Conservation (phyloP, 441 rosid genomes). For the Euphorbia schlechtendalii region DNA sequence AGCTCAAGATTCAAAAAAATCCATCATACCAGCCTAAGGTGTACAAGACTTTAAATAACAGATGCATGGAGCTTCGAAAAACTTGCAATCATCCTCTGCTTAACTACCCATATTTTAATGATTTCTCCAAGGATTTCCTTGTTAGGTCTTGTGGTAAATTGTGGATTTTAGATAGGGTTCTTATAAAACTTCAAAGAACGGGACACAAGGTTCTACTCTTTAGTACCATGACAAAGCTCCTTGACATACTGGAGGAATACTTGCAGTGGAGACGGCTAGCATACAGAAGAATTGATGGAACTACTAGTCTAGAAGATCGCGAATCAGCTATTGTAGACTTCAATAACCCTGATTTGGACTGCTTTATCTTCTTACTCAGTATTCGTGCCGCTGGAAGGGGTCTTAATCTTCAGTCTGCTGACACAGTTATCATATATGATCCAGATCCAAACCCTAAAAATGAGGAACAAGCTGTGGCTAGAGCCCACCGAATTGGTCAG, state of each 20-base stretch:
- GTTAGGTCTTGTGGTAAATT: constrained; percentile 94
- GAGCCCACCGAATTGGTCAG: constrained; percentile 99
- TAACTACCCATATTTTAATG: constrained; percentile 84
- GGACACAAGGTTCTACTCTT: constrained; percentile 97
- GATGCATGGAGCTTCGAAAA: constrained; percentile 99
- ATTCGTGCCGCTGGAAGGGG: constrained; percentile 99
- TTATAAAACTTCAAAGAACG: constrained; percentile 85
- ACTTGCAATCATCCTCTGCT: constrained; percentile 98
- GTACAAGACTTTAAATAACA: constrained; percentile 73
- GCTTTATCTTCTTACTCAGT: constrained; percentile 94
- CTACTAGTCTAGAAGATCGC: constrained; percentile 98
- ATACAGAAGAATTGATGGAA: constrained; percentile 97
- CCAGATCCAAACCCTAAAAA: constrained; percentile 99
- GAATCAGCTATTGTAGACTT: constrained; percentile 99
- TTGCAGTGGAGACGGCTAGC: constrained; percentile 91
- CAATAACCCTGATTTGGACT: constrained; percentile 77
- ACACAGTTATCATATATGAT: constrained; percentile 96
- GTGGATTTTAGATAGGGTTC: constrained; percentile 95
- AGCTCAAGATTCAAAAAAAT: constrained; percentile 64
- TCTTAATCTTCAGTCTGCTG: constrained; percentile 99
- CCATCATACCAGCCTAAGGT: constrained; percentile 74
- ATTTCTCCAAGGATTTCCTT: constrained; percentile 87
- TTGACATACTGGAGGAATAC: constrained; percentile 97
- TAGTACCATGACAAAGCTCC: constrained; percentile 99
- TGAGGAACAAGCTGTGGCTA: constrained; percentile 99